phyloP scores from a whole-genome alignment of 176 grass and related monocot genomes.

The Musa beccarii region DNA sequence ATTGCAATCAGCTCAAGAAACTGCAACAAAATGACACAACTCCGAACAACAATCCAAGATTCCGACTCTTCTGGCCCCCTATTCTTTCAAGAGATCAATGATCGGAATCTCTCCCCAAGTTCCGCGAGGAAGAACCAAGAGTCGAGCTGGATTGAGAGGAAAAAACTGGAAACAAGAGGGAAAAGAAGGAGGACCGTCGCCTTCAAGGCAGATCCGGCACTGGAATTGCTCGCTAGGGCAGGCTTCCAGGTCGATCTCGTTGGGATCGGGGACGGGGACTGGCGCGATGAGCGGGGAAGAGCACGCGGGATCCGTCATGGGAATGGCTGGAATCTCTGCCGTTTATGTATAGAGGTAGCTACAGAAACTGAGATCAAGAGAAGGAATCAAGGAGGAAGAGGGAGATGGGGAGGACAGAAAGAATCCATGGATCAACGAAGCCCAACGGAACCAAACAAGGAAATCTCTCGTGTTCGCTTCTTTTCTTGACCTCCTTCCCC shows the following conservation, averaged over 20 bases:
- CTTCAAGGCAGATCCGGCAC: conserved; percentile 98
- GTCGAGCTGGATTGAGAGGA: not conserved
- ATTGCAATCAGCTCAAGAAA: not conserved
- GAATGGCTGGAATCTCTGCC: not conserved
- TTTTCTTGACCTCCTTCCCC: not conserved
- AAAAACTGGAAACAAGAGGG: not conserved
- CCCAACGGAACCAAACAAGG: not conserved
- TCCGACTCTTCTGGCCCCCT: too few species aligned
- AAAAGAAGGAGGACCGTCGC: conserved; percentile 36
- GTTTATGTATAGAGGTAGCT: too few species aligned
- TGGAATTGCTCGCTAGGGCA: conserved; percentile 68
- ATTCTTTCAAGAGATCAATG: not conserved
- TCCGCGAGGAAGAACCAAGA: not conserved
- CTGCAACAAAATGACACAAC: not conserved
- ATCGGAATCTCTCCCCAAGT: not conserved
- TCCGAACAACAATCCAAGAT: not conserved
- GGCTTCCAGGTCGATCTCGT: conserved; percentile 83
- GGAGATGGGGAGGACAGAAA: not conserved
- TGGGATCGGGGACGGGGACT: conserved; percentile 25
- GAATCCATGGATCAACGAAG: not conserved
- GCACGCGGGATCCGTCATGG: conserved; percentile 49
- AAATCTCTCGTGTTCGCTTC: not conserved
- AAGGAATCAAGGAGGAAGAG: not conserved
- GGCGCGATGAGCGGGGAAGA: conserved; percentile 70
- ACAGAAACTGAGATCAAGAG: not conserved